Evolutionary conservation across 192 early-diverging fungal genomes (phyloP).

Genomic region (Entrophospora sp.): DNA sequence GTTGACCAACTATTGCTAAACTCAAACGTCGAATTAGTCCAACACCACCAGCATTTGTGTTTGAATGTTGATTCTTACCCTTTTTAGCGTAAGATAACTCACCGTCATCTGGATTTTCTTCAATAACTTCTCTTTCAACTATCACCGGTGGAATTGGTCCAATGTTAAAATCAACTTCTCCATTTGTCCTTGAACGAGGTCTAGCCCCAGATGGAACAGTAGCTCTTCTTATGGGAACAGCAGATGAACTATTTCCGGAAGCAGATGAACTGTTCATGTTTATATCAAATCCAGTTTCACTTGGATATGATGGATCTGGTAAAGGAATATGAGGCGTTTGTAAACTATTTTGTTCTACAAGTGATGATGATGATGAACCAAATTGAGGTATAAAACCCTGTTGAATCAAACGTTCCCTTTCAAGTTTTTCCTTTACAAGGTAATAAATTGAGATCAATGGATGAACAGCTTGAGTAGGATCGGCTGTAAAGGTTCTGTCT

Average conservation of each 20-base stretch:
- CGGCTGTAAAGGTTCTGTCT: slow-evolving; percentile 29
- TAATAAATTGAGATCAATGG: slow-evolving; percentile 82
- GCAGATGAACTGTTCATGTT: neutral
- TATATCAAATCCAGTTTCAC: neutral
- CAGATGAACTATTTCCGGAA: neutral
- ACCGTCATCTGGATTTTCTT: slow-evolving; percentile 18
- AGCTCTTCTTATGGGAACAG: neutral
- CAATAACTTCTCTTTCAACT: slow-evolving; percentile 4
- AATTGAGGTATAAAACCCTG: slow-evolving; percentile 10
- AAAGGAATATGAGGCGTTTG: neutral
- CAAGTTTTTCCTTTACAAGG: slow-evolving; percentile 66
- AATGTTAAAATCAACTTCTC: slow-evolving; percentile 8
- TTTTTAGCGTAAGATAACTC: slow-evolving; percentile 19
- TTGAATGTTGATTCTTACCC: neutral
- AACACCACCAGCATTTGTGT: neutral
- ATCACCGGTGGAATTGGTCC: neutral
- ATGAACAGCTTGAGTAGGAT: slow-evolving; percentile 39
- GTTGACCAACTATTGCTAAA: slow-evolving; percentile 14
- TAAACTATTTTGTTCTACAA: neutral
- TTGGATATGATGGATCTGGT: slow-evolving; percentile 15
- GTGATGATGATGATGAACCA: slow-evolving; percentile 16
- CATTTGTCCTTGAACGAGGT: slow-evolving; percentile 14
- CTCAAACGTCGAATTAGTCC: slow-evolving; percentile 21
- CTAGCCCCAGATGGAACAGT: slow-evolving; percentile 19
- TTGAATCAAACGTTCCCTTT: slow-evolving; percentile 37